Evolutionary conservation across 2,329 filamentous ascomycete species (phyloP), one percentile per base, ranked within the genome.

Genomic region (Aspergillus sp.): DNA sequence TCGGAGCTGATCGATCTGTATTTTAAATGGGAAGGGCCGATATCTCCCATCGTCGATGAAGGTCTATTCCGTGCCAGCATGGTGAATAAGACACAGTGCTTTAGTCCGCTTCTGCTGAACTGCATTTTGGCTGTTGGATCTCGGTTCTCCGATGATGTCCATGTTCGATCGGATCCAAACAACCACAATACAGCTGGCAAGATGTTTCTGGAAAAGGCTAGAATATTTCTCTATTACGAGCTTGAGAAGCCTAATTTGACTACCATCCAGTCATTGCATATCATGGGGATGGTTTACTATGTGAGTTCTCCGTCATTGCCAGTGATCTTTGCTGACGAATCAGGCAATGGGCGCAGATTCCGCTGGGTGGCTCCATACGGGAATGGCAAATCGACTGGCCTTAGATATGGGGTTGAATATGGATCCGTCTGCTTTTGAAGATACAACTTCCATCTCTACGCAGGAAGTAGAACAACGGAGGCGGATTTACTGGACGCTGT

Each of bases 341-440:
- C 11, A 68, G 64, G 58, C 63, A 5, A 58, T 58, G 8, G 65
- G 65, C 3, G 55, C 55, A 5, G 65, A 68, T 47, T 63, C 65
- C 3, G 57, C 61, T 1, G 61, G 64, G 2, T 67, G 64, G 64
- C 55, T 67, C 7, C 57, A 66, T 34, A 60, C 66, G n/a, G 65
- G 65, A 1, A 67, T 68, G 59, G 66, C 66, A 1, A 60, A 50
- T 38, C 56, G 64, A 3, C 43, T 69, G 9, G 59, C 57, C 7
- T 54, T 68, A 0, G 66, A 69, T 28, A 66, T 69, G 63, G 66
- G 66, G 1, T 47, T 69, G 0, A 67, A 69, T 27, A 49, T 67
- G 9, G 65, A 69, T 27, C 52, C 60, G 1, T 49, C 54, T 1
- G 54, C 54, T 8, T 45, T 66, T 5, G 48, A 50, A 9, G 56